Evolutionary conservation across 495 filamentous ascomycete genomes (phyloP), one percentile per base, ranked within the genome.

Genomic region (Talaromyces borbonicus): DNA sequence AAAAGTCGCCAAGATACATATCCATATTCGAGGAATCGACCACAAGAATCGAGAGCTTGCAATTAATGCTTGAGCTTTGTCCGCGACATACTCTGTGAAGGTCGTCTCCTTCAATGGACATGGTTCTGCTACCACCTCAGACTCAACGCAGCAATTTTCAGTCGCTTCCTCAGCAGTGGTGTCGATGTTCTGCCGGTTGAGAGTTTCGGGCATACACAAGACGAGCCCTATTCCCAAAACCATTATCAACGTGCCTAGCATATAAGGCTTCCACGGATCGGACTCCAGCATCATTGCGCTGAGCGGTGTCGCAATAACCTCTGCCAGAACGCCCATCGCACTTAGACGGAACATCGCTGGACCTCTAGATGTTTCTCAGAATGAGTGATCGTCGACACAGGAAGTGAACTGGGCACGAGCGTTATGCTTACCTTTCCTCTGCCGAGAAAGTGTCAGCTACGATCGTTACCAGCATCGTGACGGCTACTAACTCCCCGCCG

Each of bases 131-230:
- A 33, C 63, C 56, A 4, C 45, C 36, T 57, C 57, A 56, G n/a
- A 67, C 54, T 32, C 64, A 61, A 4, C 43, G 38, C 1, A 54
- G 54, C 0, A 59, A 55, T 60, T 49, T 15, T 48, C 49, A 33
- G 68, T 61, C 9, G 43, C n/a, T 14, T 36, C 29, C 31, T 46
- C 30, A 11, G n/a, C 43, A 52, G n/a, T 31, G 46, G n/a, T 36
- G 24, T 43, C 49, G 19, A 15, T 31, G 8, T 29, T 26, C 9
- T 7, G 12, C 9, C 20, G 48, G 44, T 40, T 41, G 20, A 73
- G 57, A 8, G 66, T 76, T 48, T 77, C 72, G 1, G 72, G 72
- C 1, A 75, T 52, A 18, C 72, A 50, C 0, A 67, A 43, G n/a
- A 60, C 33, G 11, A 61, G 43, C 5, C 49, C 22, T 15, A 47